Base-by-base conservation (phyloP, 73 alveolate genomes). In the Durusdinium trenchii region DNA sequence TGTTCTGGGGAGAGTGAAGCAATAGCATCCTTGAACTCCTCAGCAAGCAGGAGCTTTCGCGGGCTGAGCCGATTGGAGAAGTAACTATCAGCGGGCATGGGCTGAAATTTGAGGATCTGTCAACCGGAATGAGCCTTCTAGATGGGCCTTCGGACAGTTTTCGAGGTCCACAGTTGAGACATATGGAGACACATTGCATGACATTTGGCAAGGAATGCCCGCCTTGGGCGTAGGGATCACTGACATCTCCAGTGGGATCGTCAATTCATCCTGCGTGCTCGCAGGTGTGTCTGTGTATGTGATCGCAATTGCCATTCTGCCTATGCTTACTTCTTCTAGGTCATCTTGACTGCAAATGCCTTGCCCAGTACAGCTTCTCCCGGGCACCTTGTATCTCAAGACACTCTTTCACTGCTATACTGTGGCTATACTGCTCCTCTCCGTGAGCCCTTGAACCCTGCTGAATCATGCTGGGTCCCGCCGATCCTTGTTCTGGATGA, bases 21-120 rank as follows among this genome's bases (percentile, higher is more conserved):
- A 78, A 94, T 94, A 51, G 99, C 99, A 46, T 94, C 99, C 75
- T 81, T 94, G 99, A 81, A 94, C 99, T 94, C 99, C 99, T 81
- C 73, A 60, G 73, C 73, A 23, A 23, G 73, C n/a, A 60, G 73
- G 32, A 16, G 30, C 30, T 60, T 1, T 60, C 30, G 30, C 18
- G 73, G 73, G 73, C 73, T 60, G 73, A 23, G 7, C 18, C 18
- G 73, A 60, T 23, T 32, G 30, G 73, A 32, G 30, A 60, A 23
- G 73, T 23, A 60, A 60, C 18, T 60, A 2, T 0, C 73, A 60
- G 18, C 73, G 30, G 23, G 23, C 32, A 57, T 16, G 23, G 32
- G 12, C 32, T 57, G 23, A 57, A 57, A 57, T 57, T 16, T 23
- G 1, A 60, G 30, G 18, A 1, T 60, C n/a, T 60, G 73, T 32